Base-by-base conservation (phyloP, 2,329 filamentous ascomycete species). In the Cryphonectria carpinicola region DNA sequence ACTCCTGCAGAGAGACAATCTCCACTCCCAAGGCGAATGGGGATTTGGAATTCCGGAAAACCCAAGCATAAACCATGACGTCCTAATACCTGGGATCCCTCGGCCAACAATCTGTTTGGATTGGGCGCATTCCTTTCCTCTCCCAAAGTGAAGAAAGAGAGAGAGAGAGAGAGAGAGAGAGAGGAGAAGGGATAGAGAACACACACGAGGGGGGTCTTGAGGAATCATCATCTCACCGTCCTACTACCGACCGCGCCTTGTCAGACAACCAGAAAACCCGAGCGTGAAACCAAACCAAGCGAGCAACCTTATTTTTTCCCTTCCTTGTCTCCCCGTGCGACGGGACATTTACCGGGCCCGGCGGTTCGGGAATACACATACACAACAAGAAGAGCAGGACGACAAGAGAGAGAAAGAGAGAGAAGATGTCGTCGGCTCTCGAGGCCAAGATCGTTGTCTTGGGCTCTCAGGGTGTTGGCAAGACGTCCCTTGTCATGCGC, bases 361-460 rank as follows among this genome's bases (percentile, higher is more conserved):
- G 46, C 19, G 22, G 22, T 7, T 49, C 19, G 13, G 54, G 54
- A 32, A 58, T n/a, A 58, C 28, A 58, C n/a, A 43, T 17, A 43
- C 41, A 17, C 8, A n/a, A 49, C 19, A 49, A 49, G 7, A 49
- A 49, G 17, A 49, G 19, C 19, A 49, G 43, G 43, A 39, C 43
- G 19, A 49, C 46, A 11, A 49, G 19, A 49, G 46, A 49, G 54
- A 28, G 11, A 28, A 11, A 56, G 11, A 43, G 43, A 65, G 62
- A 61, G 61, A 73, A 66, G 65, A 74, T 75, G 76, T 76, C 77
- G 81, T 86, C 88, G 76, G 91, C 90, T 56, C 88, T 95, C 77
- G 92, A 94, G 83, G 91, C 92, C 79, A 94, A 94, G 81, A 92
- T 95, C 70, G 90, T 94, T 75, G 90, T 95, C 73, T 89, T 95